Evolutionary conservation across 2,329 filamentous ascomycete species (phyloP).

Genomic region (Ceratocystis ficicola): DNA sequence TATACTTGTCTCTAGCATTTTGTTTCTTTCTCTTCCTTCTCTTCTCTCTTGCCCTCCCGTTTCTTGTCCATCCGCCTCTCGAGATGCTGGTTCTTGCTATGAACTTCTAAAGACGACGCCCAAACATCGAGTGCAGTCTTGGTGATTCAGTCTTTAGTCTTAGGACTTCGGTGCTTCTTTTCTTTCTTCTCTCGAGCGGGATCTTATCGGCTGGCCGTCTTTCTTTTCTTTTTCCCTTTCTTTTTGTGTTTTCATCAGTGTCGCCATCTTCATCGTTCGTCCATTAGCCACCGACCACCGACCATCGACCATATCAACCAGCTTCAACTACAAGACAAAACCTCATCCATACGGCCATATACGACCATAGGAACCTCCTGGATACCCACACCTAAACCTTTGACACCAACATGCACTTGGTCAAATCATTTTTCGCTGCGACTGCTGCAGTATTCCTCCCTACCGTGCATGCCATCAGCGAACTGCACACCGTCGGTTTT

Average conservation of each 20-base stretch:
- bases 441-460: slow-evolving; percentile 31
- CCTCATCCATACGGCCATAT: neutral
- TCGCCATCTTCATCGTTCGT: slow-evolving; percentile 2
- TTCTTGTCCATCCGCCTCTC: slow-evolving; percentile 2
- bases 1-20: too few species aligned
- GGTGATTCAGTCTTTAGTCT: neutral
- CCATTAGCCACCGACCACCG: neutral
- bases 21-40: neutral
- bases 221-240: slow-evolving; percentile 4
- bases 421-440: slow-evolving; percentile 22
- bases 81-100: slow-evolving; percentile 4
- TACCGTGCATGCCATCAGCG: slow-evolving; percentile 50
- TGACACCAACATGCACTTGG: slow-evolving; percentile 6
- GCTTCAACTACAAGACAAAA: neutral
- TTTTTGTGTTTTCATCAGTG: slow-evolving; percentile 4
- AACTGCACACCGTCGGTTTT: slow-evolving; percentile 73
- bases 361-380: neutral
- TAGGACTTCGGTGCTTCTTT: slow-evolving; percentile 4
- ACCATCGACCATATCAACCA: slow-evolving; percentile 1
- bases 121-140: neutral
- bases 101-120: neutral
- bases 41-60: neutral
- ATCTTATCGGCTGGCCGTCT: slow-evolving; percentile 18
- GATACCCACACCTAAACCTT: neutral
- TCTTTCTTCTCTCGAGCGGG: slow-evolving; percentile 16